Evolutionary conservation across 768 basidiomycete species (phyloP), one percentile per base, ranked within the genome.

Genomic region (Holtermanniella nyarrowii): DNA sequence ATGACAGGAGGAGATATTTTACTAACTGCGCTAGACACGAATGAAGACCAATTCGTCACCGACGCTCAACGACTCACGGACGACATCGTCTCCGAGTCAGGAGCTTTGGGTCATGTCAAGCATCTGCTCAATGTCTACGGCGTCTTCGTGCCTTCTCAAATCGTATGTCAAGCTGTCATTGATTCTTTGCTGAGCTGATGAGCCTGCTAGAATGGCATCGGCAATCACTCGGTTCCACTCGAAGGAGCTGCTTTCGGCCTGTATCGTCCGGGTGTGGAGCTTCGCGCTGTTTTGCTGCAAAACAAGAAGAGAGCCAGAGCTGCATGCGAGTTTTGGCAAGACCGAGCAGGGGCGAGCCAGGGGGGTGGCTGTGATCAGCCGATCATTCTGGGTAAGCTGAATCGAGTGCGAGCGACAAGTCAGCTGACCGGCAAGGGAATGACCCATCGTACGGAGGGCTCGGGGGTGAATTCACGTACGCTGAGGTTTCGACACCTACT

Each of bases 391-490:
- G 62, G 66, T 60, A 49, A 27, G 61, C 13, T 27, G n/a, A 41
- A 25, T 24, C 5, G 5, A 26, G 13, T 14, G 31, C 42, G 49
- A 26, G 49, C 23, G 42, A 20, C 21, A 25, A 48, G 3, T 37
- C 5, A 24, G 23, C 26, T 25, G 39, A 46, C 10, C n/a, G 21
- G 4, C 11, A 20, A 61, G 65, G 65, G 5, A 68, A 70, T 47
- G 64, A 68, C 46, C 60, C 61, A 23, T 49, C 68, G 2, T 70
- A 68, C 44, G 69, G 68, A 14, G 70, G 70, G 7, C 55, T 72
- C 1, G 70, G 70, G 10, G 70, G 70, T 24, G 66, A 68, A 26
- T 69, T 68, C 46, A 72, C 70, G 62, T 69, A 46, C 50, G 67
- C 57, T 16, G 18, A 24, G 3, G 11, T 10, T n/a, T 43, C 42